A percentile compares a stretch with the other conserved stretches of the same genome.
Evolutionary conservation across 768 basidiomycete genomes (phyloP).

Genomic region (Mycena maculata): DNA sequence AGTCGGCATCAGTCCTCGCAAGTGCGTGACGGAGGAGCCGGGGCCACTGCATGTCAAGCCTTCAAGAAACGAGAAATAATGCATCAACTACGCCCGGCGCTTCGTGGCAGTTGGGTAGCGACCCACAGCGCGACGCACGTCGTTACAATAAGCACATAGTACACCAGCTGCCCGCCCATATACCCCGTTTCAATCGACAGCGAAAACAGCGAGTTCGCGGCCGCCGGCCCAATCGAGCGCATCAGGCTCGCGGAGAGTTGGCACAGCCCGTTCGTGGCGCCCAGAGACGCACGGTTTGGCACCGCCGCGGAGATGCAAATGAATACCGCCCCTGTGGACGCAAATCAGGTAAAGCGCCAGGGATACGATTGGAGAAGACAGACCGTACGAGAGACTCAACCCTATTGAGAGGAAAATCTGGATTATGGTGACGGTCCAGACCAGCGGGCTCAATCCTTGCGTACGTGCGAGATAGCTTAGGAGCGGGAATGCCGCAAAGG

Average conservation of each 20-base stretch:
- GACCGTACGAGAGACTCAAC: conserved; percentile 48
- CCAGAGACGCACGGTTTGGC: conserved; percentile 61
- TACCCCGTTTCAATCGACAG: conserved; percentile 61
- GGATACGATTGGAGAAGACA: conserved; percentile 40
- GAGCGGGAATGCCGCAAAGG: conserved; percentile 60
- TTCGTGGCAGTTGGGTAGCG: conserved; percentile 46
- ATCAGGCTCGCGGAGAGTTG: conserved; percentile 53
- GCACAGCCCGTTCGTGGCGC: conserved; percentile 61
- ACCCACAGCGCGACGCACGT: conserved; percentile 40
- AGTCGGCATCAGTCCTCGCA: too few relatives aligned
- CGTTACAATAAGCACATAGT: conserved; percentile 47
- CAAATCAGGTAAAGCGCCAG: not conserved
- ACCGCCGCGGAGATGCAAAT: conserved; percentile 62
- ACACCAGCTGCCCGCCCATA: conserved; percentile 64
- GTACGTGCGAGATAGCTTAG: conserved; percentile 58
- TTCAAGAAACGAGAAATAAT: too few relatives aligned
- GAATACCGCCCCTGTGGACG: conserved; percentile 55
- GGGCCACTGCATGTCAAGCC: too few relatives aligned
- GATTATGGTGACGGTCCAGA: conserved; percentile 43
- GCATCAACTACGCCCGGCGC: too few relatives aligned
- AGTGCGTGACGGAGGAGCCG: too few relatives aligned
- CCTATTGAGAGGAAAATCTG: conserved; percentile 46
- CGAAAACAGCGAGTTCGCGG: conserved; percentile 70
- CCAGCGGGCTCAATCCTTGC: conserved; percentile 36
- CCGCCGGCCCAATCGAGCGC: conserved; percentile 63